Evolutionary conservation across 805 yeast species (phyloP).

Genomic region (Schwanniomyces yamadae): DNA sequence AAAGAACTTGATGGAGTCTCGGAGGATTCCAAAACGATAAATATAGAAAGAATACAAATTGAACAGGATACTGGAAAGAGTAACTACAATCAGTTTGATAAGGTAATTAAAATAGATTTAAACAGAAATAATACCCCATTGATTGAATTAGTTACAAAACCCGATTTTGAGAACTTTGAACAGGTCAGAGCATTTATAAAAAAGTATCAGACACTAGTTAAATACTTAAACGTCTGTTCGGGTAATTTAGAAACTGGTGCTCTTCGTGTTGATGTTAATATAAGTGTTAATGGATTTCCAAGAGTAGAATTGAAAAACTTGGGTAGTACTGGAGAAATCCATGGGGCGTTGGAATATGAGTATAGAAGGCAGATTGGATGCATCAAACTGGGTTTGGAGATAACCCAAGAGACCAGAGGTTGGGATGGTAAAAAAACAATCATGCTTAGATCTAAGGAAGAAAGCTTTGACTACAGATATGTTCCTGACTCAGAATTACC

Average conservation of each 20-base stretch:
- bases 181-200: constrained; percentile 78
- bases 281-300: constrained; percentile 70
- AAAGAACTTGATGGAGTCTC: constrained; percentile 54
- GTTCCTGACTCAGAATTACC: constrained; percentile 94
- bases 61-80: constrained; percentile 96
- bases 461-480: constrained; percentile 82
- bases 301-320: constrained; percentile 89
- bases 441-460: constrained; percentile 73
- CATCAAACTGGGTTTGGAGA: constrained; percentile 33
- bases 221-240: constrained; percentile 69
- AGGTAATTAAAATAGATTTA: constrained; percentile 59
- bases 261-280: constrained; percentile 90
- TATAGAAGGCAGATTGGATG: constrained; percentile 63
- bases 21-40: constrained; percentile 45
- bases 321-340: constrained; percentile 78
- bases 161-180: constrained; percentile 68
- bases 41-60: constrained; percentile 78
- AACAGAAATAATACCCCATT: constrained; percentile 85
- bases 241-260: constrained; percentile 96
- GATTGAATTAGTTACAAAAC: constrained; percentile 87
- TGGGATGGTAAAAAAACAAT: constrained; percentile 82
- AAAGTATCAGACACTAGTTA: constrained; percentile 71
- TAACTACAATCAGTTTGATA: constrained; percentile 46
- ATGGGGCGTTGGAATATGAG: constrained; percentile 72
- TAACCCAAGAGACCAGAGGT: constrained; percentile 74